Percentiles rank a stretch among this genome's conserved stretches.
phyloP scores from a whole-genome alignment of 352 stramenopile species.

The Globisporangium abappressorium region DNA sequence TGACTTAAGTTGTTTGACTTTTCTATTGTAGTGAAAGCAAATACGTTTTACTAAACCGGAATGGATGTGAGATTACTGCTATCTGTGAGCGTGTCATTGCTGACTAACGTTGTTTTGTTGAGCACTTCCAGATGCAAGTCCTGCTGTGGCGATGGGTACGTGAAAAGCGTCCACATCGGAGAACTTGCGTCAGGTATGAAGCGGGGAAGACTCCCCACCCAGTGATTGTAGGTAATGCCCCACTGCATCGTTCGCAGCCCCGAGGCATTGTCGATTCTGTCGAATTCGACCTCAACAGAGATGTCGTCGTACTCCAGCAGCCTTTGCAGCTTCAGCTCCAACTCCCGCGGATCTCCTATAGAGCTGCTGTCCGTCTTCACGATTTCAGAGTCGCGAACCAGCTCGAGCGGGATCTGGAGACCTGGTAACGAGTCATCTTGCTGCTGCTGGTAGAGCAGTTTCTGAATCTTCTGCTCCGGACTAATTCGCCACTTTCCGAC shows the following conservation, averaged over 20 bases:
- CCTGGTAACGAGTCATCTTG: background rate
- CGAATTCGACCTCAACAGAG: constrained; percentile 25
- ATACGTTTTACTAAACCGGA: background rate
- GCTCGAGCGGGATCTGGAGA: constrained; percentile 21
- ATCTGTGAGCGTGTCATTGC: background rate
- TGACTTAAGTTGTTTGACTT: too few species aligned
- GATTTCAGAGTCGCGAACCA: constrained; percentile 19
- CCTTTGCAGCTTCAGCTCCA: constrained; percentile 25
- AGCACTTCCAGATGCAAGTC: constrained; percentile 11
- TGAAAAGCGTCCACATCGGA: constrained; percentile 33
- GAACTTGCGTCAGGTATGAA: constrained; percentile 22
- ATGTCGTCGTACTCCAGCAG: constrained; percentile 46
- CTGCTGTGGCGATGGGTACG: constrained; percentile 16
- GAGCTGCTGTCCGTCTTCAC: constrained; percentile 23
- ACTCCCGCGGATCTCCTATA: constrained; percentile 13
- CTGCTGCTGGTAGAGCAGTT: constrained; percentile 37
- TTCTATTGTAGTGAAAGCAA: background rate
- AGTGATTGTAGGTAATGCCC: constrained; percentile 35
- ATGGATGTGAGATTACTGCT: background rate
- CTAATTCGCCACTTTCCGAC: constrained; percentile 39
- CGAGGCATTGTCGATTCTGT: constrained; percentile 16
- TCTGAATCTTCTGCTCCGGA: constrained; percentile 22
- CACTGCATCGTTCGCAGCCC: constrained; percentile 22
- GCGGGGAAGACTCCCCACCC: constrained; percentile 23
- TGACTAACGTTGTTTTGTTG: constrained; percentile 3